Evolutionary conservation across 495 filamentous ascomycete genomes (phyloP), one percentile per base, ranked within the genome.

Genomic region (Podospora pseudocomata): DNA sequence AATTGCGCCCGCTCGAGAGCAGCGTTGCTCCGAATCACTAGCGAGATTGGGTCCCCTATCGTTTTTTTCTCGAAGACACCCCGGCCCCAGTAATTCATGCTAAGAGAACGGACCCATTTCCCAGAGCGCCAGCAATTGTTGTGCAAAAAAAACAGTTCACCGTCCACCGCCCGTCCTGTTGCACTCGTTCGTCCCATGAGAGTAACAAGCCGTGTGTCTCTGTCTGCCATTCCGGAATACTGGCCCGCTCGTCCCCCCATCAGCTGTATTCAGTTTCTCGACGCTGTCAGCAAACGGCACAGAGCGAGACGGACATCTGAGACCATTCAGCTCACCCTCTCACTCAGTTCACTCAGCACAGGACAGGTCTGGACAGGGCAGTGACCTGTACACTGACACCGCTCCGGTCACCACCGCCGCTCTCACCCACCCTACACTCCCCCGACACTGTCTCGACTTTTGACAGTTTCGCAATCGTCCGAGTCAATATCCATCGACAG

Each of bases 31-130:
- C 73, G 70, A 74, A 73, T 71, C 76, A 68, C 77, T 80, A 80
- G 78, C 78, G 78, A 80, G 68, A 80, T 80, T 80, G 78, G 73
- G 71, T 65, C 72, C 76, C 30, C 75, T 75, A 72, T 75, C 71
- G 69, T 69, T 75, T 71, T 71, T 71, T 71, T 75, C 69, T 74
- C 70, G 69, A 75, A 73, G 70, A 60, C 71, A 68, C 77, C 76
- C 73, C 69, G 65, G 74, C 68, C 67, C 69, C 73, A 72, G 70
- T 67, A 68, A 73, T 79, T 77, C 77, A 79, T 78, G 77, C 76
- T 74, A 70, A 68, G 69, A 57, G 20, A 63, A 65, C 70, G 63
- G 61, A 30, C 65, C 68, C 68, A 67, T 63, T 64, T 73, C 63
- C 65, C 30, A 30, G 15, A 28, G 30, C 4, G 4, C 30, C 30